Base-by-base conservation (phyloP, 78 protist genomes). In the Dictyostelium discoideum region DNA sequence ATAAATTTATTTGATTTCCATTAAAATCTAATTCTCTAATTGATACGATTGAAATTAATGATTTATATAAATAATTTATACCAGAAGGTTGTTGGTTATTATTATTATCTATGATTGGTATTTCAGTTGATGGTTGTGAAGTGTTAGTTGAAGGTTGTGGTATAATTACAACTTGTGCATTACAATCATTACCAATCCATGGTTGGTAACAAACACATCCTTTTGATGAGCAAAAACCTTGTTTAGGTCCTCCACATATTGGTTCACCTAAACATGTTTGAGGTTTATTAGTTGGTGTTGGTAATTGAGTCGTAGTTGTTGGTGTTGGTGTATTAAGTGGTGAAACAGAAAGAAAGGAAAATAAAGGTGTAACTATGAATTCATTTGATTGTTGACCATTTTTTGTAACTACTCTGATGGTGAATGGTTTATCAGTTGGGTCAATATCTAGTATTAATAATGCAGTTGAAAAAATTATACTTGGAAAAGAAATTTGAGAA, bases 131-230 rank as follows among this genome's bases (percentile, higher is more conserved):
- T 22, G 73, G 73, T 22, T 7, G 0, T 5, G 73, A 22, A 10
- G 73, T 20, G 22, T 63, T 63, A 1, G 2, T 22, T 63, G 10
- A 20, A 8, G 73, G 73, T 63, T 18, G 73, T 20, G 73, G 73
- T 10, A 82, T 32, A 9, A 57, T n/a, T 14, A 82, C 1, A 18
- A 29, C 63, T 32, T 82, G 40, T n/a, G 87, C 65, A 22, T 20
- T 32, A 63, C 87, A 84, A 57, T 84, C 87, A 37, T 32, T 32
- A 8, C 87, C 87, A 10, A 65, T 37, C 87, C 87, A 84, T 24
- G 69, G 69, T 29, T 3, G 14, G 18, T 37, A 32, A 73, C 87
- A 84, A 20, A 26, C 13, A 39, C 87, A 84, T 18, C 78, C 78
- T 10, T 0, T 63, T 37, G 87, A 29, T 16, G 20, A 10, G 11